A percentile compares a stretch with the other conserved stretches of the same genome.
phyloP scores from a whole-genome alignment of 2,329 filamentous ascomycete genomes.

The Claviceps paspali region DNA sequence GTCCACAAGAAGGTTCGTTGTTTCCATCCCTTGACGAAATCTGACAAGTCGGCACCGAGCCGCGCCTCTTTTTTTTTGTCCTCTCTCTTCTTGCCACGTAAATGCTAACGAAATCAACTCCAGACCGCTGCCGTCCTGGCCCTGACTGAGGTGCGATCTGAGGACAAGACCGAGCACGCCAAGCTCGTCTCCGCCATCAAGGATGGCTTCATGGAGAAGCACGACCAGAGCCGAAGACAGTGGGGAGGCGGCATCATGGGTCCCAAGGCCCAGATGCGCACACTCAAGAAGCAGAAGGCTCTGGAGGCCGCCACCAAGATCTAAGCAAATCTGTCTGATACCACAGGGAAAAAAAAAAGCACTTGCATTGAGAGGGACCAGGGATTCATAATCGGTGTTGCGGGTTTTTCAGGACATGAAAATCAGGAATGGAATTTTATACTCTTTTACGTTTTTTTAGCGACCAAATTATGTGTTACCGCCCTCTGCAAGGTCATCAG shows the following conservation, averaged over 20 bases:
- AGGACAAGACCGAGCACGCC: constrained; percentile 96
- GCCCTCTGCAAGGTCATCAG: constrained; percentile 4
- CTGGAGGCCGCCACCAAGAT: constrained; percentile 94
- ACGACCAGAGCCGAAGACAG: constrained; percentile 77
- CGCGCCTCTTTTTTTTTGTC: too few species aligned
- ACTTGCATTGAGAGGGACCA: constrained; percentile 23
- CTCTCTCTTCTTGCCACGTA: not conserved
- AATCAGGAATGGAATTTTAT: constrained; percentile 27
- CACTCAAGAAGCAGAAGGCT: constrained; percentile 84
- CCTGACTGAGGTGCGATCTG: constrained; percentile 87
- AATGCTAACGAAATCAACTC: not conserved
- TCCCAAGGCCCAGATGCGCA: constrained; percentile 70
- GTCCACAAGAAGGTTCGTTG: constrained; percentile 90
- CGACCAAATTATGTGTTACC: constrained; percentile 13
- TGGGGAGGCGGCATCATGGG: constrained; percentile 99
- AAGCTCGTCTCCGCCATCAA: constrained; percentile 95
- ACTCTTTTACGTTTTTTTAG: constrained; percentile 15
- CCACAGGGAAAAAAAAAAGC: constrained; percentile 14
- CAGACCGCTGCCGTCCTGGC: constrained; percentile 92
- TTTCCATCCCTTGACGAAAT: too few species aligned
- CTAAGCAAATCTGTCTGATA: constrained; percentile 37
- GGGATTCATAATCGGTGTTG: constrained; percentile 23
- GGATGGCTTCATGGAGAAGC: constrained; percentile 94
- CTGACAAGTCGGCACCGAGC: too few species aligned
- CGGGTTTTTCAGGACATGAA: constrained; percentile 25